These are phyloP conservation scores for Syzygium jambos DNA, from an alignment of 345 rosid species.

Conservation along the genomic window DNA sequence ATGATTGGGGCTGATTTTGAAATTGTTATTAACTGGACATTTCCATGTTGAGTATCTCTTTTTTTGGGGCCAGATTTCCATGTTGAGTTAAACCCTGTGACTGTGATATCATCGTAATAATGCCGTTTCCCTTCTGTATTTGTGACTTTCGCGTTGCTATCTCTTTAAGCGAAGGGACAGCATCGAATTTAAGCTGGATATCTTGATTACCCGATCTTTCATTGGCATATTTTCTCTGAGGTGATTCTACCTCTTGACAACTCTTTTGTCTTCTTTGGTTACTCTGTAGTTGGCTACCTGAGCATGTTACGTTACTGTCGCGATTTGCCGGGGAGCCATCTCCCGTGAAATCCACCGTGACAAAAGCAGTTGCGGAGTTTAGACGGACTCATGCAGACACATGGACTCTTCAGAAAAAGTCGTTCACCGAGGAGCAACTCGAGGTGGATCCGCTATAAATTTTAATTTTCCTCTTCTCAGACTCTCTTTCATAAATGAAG, in stretches of 20 bases:
- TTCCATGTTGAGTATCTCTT: neutral
- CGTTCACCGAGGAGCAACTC: slow-evolving; percentile 87
- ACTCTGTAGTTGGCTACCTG: slow-evolving; percentile 74
- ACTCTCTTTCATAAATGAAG: neutral
- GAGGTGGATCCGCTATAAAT: slow-evolving; percentile 41
- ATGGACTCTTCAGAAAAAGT: slow-evolving; percentile 88
- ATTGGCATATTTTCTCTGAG: neutral
- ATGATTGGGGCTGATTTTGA: neutral
- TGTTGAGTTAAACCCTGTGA: neutral
- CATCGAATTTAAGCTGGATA: neutral
- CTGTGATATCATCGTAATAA: neutral
- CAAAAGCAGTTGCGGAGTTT: slow-evolving; percentile 98
- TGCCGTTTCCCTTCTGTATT: neutral
- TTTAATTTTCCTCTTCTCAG: neutral
- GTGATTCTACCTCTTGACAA: neutral
- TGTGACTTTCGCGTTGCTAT: neutral
- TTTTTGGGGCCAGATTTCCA: neutral
- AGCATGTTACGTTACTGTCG: slow-evolving; percentile 82
- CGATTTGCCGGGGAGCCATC: slow-evolving; percentile 77
- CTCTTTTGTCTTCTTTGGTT: neutral
- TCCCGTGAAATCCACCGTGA: slow-evolving; percentile 84
- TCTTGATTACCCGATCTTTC: neutral
- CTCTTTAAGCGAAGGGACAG: neutral
- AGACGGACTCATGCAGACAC: slow-evolving; percentile 94
- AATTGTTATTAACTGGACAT: neutral